Base-by-base conservation (phyloP, 2,329 filamentous ascomycete genomes). In the Aspergillus ruber region DNA sequence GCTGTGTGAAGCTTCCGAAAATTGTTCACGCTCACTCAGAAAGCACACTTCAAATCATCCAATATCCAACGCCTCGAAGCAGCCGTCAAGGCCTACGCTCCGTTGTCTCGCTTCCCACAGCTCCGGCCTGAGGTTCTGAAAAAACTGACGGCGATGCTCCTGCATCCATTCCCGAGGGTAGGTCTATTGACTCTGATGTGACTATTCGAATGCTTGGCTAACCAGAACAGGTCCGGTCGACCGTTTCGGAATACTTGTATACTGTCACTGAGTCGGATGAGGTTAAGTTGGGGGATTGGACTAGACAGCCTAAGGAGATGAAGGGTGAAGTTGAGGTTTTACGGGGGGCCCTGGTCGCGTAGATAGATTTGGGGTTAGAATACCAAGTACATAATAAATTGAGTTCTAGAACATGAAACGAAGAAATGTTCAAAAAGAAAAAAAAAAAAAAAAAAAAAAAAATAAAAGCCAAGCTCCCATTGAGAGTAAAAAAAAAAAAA, bases 1-100 rank as follows among this genome's bases (percentile, higher is more conserved):
- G 54, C 15, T 18, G 20, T 40, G 9, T 4, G n/a, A 6, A 74
- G 75, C 47, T 79, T 78, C 62, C 80, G 81, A 50, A 74, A 67
- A 6, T 69, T 95, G 3, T 88, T 90, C 50, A 73, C 83, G 6
- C 74, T 82, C 32, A 80, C 85, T 3, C 88, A 94, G 60, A 89
- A 85, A 66, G 79, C 86, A 0, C 86, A 90, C 53, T 90, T 86
- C 72, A 91, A 90, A 69, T 86, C 85, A 1, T 82, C 85, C 17
- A 93, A 88, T 63, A 80, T 95, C 39, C 80, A 84, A 44, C 91
- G 93, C 65, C 76, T 97, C 1, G 81, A 88, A 62, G 86, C 88
- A 0, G 88, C 87, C 18, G 73, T 94, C 51, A 85, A 84, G 59
- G 79, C 93, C 10, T 97, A 96, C 67, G 80, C 83, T 2, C 82